These are phyloP conservation scores for Brassica hybrid DNA, from an alignment of 441 rosid species.

Conservation along the genomic window DNA sequence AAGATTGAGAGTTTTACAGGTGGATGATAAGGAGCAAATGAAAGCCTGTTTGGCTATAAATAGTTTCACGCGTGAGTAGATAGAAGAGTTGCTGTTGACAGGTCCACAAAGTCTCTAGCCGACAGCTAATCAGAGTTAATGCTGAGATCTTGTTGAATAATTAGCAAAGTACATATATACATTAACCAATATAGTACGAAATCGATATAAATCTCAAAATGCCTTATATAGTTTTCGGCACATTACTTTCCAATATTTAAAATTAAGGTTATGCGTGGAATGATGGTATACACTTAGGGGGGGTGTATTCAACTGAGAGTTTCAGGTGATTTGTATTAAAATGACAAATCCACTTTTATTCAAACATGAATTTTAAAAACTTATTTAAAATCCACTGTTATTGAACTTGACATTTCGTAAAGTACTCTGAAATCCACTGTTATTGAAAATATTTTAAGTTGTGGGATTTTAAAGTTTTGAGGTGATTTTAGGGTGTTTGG, in stretches of 20 bases:
- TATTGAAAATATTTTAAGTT: no score
- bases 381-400: no score
- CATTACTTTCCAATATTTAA: background rate
- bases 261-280: background rate
- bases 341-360: no score
- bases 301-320: no score
- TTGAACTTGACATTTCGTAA: no score
- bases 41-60: constrained; percentile 27
- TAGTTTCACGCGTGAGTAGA: constrained; percentile 29
- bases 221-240: background rate
- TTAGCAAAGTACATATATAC: background rate
- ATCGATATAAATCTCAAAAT: constrained; percentile 1
- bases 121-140: constrained; percentile 37
- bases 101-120: constrained; percentile 7
- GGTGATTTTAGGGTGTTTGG: no score
- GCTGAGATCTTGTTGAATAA: background rate
- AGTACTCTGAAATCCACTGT: no score
- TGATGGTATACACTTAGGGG: no score
- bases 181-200: background rate
- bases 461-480: no score
- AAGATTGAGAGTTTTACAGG: background rate
- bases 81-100: constrained; percentile 29
- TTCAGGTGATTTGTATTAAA: no score
- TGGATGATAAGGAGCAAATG: constrained; percentile 19
- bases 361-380: no score